These are phyloP conservation scores for Metrosideros polymorpha DNA, from an alignment of 441 rosid genomes.

Conservation along the genomic window DNA sequence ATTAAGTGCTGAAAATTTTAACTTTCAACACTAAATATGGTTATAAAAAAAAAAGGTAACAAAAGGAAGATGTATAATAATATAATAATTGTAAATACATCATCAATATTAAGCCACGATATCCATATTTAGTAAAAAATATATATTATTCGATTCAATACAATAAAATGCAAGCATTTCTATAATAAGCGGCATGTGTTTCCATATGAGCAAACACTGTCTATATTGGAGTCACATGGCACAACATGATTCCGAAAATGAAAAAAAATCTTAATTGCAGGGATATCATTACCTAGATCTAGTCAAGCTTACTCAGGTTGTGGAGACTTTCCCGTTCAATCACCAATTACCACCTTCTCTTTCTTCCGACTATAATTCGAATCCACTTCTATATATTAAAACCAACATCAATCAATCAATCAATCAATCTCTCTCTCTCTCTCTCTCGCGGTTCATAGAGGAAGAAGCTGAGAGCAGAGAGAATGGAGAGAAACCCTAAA, in stretches of 20 bases:
- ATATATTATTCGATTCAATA: background rate
- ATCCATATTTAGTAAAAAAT: background rate
- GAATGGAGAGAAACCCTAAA: background rate
- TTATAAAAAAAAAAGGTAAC: background rate
- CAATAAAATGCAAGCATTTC: background rate
- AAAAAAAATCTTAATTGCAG: background rate
- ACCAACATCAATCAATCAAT: background rate
- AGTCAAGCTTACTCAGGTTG: background rate
- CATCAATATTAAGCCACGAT: background rate
- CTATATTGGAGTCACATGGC: background rate
- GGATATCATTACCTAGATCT: background rate
- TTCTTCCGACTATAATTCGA: background rate
- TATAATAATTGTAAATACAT: background rate
- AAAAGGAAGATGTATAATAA: background rate
- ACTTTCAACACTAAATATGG: background rate
- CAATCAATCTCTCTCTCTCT: conserved; percentile 12
- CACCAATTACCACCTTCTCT: background rate
- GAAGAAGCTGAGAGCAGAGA: background rate
- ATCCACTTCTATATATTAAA: background rate
- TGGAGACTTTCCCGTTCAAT: background rate
- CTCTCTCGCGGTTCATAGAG: background rate
- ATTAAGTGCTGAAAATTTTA: background rate
- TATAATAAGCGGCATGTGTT: background rate
- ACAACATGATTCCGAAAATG: background rate
- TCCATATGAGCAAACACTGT: background rate